Conservation (phyloP, 2,329 filamentous ascomycete species). For the Trichoderma sp. region DNA sequence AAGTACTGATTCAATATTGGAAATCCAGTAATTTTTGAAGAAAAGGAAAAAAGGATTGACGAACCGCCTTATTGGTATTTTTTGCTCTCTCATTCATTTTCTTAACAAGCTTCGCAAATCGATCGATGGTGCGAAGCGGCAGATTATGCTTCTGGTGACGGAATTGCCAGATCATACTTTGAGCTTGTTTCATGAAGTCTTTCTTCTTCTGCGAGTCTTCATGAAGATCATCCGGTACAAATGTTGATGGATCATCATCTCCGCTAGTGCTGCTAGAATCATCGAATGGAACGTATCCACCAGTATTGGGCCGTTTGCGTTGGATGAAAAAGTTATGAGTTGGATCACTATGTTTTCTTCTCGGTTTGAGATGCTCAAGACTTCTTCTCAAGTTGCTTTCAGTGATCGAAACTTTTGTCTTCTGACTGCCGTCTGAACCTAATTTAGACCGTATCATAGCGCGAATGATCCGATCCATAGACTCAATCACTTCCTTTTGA, state of each 20-base stretch:
- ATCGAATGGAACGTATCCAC: too few species aligned
- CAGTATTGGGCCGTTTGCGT: too few species aligned
- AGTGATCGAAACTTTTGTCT: rapidly evolving
- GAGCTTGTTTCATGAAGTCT: neutral
- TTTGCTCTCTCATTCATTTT: neutral
- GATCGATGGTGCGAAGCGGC: neutral
- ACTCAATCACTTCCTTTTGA: neutral
- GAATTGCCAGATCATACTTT: neutral
- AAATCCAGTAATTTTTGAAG: too few species aligned
- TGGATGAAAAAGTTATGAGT: too few species aligned
- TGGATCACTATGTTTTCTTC: too few species aligned
- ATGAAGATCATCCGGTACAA: too few species aligned
- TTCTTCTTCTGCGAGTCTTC: too few species aligned
- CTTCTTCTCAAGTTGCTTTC: neutral
- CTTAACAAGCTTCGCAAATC: neutral
- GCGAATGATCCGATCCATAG: neutral
- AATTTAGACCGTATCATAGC: neutral
- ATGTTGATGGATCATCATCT: too few species aligned
- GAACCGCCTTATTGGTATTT: neutral
- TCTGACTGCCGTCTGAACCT: neutral
- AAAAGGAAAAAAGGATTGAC: neutral
- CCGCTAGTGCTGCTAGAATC: too few species aligned
- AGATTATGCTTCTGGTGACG: neutral
- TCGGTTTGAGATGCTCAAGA: neutral
- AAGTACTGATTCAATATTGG: too few species aligned